Base-by-base conservation (phyloP, 2,329 filamentous ascomycete genomes). In the Fusarium domesticum region DNA sequence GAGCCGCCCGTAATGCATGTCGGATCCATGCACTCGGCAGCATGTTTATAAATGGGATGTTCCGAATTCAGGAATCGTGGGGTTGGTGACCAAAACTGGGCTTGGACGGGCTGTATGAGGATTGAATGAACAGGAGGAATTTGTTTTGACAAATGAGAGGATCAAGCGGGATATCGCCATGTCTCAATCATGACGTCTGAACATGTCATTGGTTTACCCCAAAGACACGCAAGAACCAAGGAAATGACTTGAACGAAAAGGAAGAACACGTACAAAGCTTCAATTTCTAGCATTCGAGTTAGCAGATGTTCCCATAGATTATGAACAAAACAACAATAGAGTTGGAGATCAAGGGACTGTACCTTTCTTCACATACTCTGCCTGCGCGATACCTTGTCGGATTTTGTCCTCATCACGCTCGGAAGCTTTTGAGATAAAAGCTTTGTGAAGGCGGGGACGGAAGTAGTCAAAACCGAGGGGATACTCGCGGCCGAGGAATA, bases 351-450 rank as follows among this genome's bases (percentile, higher is more conserved):
- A 11, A 28, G 23, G 4, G 23, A 28, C 14, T 12, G 23, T 62
- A 89, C 89, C 89, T 76, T 95, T 96, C 69, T 89, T 95, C 4
- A 97, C 89, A 67, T 87, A 96, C 54, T 95, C 81, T 1, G 90
- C 92, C 48, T 85, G 76, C 32, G 80, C 76, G 43, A 98, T 89
- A 0, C 83, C 87, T 48, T 83, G 76, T 33, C 75, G 77, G 38
- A 98, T 96, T 59, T 88, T 77, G 6, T 78, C 80, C 50, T 92
- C 85, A 55, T 93, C 83, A 2, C 72, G 76, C 45, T 96, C 63
- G 32, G 76, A 68, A 2, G 84, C 80, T 57, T 95, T 89, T 36
- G 82, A 81, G 54, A 84, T 80, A 69, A 97, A 98, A 1, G 92
- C 92, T 48, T 83, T 82, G 70, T 96, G 90, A 8, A 96, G 72